Evolutionary conservation across 306 rosid genomes (phyloP).

Genomic region (Vachellia collinsii): DNA sequence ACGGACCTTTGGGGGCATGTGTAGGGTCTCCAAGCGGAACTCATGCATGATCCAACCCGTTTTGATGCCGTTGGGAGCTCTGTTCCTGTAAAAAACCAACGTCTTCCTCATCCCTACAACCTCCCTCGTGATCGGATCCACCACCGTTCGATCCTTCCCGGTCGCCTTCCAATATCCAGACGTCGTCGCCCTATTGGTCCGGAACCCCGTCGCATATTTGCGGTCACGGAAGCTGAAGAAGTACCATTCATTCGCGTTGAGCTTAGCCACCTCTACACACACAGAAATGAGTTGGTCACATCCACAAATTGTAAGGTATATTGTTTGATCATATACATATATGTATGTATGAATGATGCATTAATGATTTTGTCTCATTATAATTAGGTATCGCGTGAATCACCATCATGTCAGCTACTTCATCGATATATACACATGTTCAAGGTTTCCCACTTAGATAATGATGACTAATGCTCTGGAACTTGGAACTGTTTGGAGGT

Average conservation of each 20-base stretch:
- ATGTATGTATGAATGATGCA: background rate
- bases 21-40: conserved; percentile 94
- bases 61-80: conserved; percentile 97
- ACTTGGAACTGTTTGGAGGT: background rate
- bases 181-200: conserved; percentile 85
- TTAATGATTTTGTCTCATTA: conserved; percentile 17
- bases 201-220: conserved; percentile 86
- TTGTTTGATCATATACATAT: conserved; percentile 1
- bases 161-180: conserved; percentile 98
- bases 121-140: conserved; percentile 64
- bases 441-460: background rate
- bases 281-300: background rate
- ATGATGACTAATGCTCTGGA: background rate
- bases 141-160: conserved; percentile 87
- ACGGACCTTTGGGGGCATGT: conserved; percentile 92
- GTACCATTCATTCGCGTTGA: conserved; percentile 91
- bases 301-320: too few species aligned
- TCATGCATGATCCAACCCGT: conserved; percentile 99
- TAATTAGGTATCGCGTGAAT: conserved; percentile 36
- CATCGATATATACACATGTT: conserved; percentile 29
- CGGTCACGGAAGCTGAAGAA: conserved; percentile 96
- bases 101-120: conserved; percentile 97
- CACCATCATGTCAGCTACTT: conserved; percentile 40
- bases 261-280: conserved; percentile 85
- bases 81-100: conserved; percentile 81